These are phyloP conservation scores for Cutaneotrichosporon mucoides DNA, from an alignment of 1,284 basidiomycete genomes.

Conservation along the genomic window DNA sequence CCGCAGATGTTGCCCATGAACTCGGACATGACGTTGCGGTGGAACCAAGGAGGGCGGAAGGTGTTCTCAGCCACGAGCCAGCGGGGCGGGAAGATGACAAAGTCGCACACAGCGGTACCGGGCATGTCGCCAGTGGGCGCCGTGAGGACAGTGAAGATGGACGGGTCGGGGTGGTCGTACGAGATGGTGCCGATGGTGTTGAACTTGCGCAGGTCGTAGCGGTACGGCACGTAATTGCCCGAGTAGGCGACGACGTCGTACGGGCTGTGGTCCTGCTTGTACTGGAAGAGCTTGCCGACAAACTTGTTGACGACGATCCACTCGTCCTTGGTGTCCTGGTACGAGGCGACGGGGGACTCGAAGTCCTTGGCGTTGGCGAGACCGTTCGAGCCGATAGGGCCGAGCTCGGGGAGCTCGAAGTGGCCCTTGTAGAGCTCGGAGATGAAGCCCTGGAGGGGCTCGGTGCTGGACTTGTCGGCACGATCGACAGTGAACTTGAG, in stretches of 20 bases:
- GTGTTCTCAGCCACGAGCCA: conserved; percentile 40
- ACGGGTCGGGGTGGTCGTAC: conserved; percentile 49
- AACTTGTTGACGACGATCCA: conserved; percentile 51
- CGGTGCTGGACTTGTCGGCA: not conserved
- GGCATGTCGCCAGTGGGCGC: conserved; percentile 52
- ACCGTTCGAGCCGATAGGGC: conserved; percentile 61
- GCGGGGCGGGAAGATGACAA: conserved; percentile 22
- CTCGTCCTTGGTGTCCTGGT: conserved; percentile 56
- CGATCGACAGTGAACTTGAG: conserved; percentile 59
- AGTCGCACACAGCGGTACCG: conserved; percentile 53
- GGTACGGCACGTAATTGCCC: conserved; percentile 67
- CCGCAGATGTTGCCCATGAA: conserved; percentile 18
- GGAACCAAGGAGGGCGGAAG: conserved; percentile 54
- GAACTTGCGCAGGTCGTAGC: conserved; percentile 65
- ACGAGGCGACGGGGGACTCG: conserved; percentile 60
- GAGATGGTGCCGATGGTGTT: conserved; percentile 62
- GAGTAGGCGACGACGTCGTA: conserved; percentile 65
- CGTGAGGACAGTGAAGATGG: conserved; percentile 36
- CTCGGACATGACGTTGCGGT: conserved; percentile 55
- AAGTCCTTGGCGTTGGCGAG: conserved; percentile 63
- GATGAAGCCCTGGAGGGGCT: conserved; percentile 50
- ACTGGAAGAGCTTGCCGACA: conserved; percentile 38
- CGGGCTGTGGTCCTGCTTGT: conserved; percentile 47
- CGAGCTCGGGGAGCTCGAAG: conserved; percentile 62
- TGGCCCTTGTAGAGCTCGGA: conserved; percentile 63